Percentiles rank a stretch among this genome's conserved stretches.
Conservation (phyloP, 345 rosid species). For the Raphanus sativus region DNA sequence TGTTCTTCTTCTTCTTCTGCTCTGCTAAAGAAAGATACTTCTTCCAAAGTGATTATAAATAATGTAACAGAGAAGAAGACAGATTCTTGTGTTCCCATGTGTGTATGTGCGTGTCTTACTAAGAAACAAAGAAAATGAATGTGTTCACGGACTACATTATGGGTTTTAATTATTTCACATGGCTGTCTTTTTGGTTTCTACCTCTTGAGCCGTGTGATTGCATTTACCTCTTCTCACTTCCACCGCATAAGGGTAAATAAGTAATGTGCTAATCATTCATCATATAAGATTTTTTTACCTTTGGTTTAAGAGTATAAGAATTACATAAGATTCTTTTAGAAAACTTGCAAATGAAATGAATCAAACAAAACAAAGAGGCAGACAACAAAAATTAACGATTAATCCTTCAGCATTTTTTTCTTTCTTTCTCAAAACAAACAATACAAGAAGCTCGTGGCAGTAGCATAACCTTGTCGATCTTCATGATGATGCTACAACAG, state of each 20-base stretch:
- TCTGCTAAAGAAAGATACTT: slow-evolving; percentile 29
- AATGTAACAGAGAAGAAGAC: slow-evolving; percentile 36
- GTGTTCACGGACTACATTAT: slow-evolving; percentile 40
- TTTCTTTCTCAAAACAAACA: background rate
- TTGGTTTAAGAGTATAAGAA: slow-evolving; percentile 3
- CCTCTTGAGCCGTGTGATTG: slow-evolving; percentile 34
- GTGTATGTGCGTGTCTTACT: slow-evolving; percentile 37
- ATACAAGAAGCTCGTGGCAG: background rate
- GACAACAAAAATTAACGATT: slow-evolving; percentile 5
- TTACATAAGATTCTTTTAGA: slow-evolving; percentile 16
- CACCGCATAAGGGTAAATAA: slow-evolving; percentile 16
- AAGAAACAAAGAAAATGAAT: slow-evolving; percentile 35
- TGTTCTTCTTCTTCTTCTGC: slow-evolving; percentile 19
- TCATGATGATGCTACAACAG: slow-evolving; percentile 35
- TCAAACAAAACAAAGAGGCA: slow-evolving; percentile 13
- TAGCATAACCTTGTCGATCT: slow-evolving; percentile 17
- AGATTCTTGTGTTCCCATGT: slow-evolving; percentile 30
- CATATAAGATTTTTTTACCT: background rate
- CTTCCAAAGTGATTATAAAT: slow-evolving; percentile 23
- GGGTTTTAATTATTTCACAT: slow-evolving; percentile 36
- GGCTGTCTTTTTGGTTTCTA: slow-evolving; percentile 27
- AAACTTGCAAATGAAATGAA: slow-evolving; percentile 24
- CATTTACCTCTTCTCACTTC: slow-evolving; percentile 30
- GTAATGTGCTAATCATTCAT: background rate
- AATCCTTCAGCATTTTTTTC: background rate